Conservation (phyloP, 1,139 yeast species). For the Debaryomycetaceae sp. region DNA sequence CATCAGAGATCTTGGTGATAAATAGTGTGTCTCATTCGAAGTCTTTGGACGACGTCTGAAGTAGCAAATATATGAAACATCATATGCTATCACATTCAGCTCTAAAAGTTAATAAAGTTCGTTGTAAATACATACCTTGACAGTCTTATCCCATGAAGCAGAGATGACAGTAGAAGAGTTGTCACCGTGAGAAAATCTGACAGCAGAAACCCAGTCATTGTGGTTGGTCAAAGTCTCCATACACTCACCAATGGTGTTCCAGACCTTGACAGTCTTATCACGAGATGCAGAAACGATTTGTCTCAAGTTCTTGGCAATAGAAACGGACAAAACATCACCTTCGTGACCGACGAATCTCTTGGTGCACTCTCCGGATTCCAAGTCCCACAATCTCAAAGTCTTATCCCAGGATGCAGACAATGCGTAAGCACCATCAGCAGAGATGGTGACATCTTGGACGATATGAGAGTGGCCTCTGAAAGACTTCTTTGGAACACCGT, state of each 20-base stretch:
- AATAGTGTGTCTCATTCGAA: conserved; percentile 89
- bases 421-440: conserved; percentile 98
- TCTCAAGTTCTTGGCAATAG: conserved; percentile 95
- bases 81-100: conserved; percentile 33
- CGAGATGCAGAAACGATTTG: conserved; percentile 99
- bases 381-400: conserved; percentile 98
- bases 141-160: conserved; percentile 99
- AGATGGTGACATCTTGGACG: conserved; percentile 95
- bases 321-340: conserved; percentile 95
- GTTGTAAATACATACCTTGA: conserved; percentile 76
- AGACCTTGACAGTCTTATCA: conserved; percentile 98
- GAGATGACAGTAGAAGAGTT: conserved; percentile 80
- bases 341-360: conserved; percentile 98
- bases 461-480: conserved; percentile 99
- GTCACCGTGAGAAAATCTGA: conserved; percentile 88
- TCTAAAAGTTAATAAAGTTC: neutral
- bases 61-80: conserved; percentile 95
- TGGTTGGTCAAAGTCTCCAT: conserved; percentile 93
- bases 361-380: conserved; percentile 91
- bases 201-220: conserved; percentile 99
- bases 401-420: conserved; percentile 99
- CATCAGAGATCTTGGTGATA: conserved; percentile 99
- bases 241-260: conserved; percentile 99
- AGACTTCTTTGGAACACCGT: conserved; percentile 98
- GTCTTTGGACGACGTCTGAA: conserved; percentile 77